These are phyloP conservation scores for Lyophyllum semitale DNA, from an alignment of 768 basidiomycete genomes.

Conservation along the genomic window DNA sequence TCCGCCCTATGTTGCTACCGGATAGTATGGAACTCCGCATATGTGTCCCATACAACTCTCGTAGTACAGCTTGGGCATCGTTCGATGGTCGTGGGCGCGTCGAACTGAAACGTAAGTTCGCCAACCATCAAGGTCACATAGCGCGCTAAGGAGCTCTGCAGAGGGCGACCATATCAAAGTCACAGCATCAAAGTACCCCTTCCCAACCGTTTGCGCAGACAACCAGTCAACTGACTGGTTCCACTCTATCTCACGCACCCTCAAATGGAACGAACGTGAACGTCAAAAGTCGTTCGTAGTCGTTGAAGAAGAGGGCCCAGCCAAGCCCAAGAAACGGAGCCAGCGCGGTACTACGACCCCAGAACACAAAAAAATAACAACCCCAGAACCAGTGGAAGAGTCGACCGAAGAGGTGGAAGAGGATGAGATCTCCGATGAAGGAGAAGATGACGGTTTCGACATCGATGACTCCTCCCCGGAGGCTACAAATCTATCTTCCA, in stretches of 20 bases:
- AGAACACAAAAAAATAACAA: slow-evolving; percentile 10
- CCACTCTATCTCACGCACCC: slow-evolving; percentile 91
- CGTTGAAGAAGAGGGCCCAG: slow-evolving; percentile 88
- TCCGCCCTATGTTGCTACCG: slow-evolving; percentile 97
- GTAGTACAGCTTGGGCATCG: slow-evolving; percentile 98
- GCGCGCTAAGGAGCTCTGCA: slow-evolving; percentile 31
- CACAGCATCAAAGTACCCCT: slow-evolving; percentile 94
- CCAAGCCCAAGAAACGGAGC: slow-evolving; percentile 34
- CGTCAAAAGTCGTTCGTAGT: slow-evolving; percentile 99
- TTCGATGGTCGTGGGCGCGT: slow-evolving; percentile 97
- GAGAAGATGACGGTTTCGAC: slow-evolving; percentile 73
- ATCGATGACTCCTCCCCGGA: slow-evolving; percentile 88
- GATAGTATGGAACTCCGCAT: slow-evolving; percentile 98
- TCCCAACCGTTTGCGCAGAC: slow-evolving; percentile 97
- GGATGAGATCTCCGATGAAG: slow-evolving; percentile 52
- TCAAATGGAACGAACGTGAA: slow-evolving; percentile 99
- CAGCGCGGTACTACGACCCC: slow-evolving; percentile 19
- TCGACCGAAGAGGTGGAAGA: slow-evolving; percentile 32
- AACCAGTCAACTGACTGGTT: slow-evolving; percentile 99
- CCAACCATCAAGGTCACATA: slow-evolving; percentile 1
- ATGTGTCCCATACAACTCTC: slow-evolving; percentile 98
- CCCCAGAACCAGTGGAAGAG: slow-evolving; percentile 17
- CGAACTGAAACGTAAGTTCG: slow-evolving; percentile 84
- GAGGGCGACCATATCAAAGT: slow-evolving; percentile 99
- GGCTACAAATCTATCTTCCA: slow-evolving; percentile 19